Evolutionary conservation across 139 green algal genomes (phyloP), one percentile per base, ranked within the genome.

Genomic region (Volvox reticuliferus): DNA sequence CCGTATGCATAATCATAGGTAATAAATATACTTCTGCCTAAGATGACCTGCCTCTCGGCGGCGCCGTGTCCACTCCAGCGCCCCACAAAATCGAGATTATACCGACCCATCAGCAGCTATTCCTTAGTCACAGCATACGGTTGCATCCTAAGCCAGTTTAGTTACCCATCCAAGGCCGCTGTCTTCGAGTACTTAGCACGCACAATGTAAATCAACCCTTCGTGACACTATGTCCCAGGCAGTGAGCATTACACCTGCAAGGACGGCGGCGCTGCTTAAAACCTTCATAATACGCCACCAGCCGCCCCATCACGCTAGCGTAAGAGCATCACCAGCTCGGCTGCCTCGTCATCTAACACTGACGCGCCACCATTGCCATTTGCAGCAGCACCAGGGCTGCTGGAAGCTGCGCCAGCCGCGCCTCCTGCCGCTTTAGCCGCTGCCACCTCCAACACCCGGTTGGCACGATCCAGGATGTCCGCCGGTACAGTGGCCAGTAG

Each of bases 401-500:
- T 61, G 76, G 33, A 5, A 55, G 50, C 14, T 12, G 37, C 81
- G 18, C 26, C 82, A 55, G 19, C 19, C 62, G 3, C 26, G 33
- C 33, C 30, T 28, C 19, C 44, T 24, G 30, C 16, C 2, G 76
- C 76, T 81, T 92, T 89, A 17, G 71, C 89, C 0, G 37, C 76
- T 13, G 90, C 78, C 20, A 91, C 86, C 0, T 88, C 91, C 30
- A 95, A 67, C 73, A 95, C 91, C 44, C 69, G n/a, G 71, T 62
- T 30, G 19, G 91, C 85, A 19, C 69, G 80, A 44, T 69, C 78
- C 65, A 95, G 24, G 16, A 92, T 82, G 26, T 92, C 91, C 0
- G 73, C 63, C 17, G 93, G 93, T 65, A 94, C 93, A 18, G 91
- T 93, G 12, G 86, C 93, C 26, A 95, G 77, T 21, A 95, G 69